Evolutionary conservation across 164 flowering plant genomes (phyloP).

Genomic region (Vitis rotundifolia): DNA sequence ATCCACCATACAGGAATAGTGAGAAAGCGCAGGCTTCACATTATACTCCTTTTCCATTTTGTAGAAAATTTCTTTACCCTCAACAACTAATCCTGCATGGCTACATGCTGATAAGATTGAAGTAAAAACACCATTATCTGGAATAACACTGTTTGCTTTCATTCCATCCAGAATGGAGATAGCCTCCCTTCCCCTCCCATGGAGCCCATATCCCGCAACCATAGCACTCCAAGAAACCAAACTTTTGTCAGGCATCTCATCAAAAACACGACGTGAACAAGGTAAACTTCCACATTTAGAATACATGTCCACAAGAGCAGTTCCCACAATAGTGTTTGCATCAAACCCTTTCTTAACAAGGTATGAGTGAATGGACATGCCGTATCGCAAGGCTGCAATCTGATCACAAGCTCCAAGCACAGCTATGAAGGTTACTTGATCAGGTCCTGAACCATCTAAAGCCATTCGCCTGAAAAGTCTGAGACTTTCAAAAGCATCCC

Average conservation of each 20-base stretch:
- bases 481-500: constrained; percentile 28
- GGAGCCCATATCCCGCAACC: constrained; percentile 41
- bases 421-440: constrained; percentile 32
- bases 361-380: constrained; percentile 28
- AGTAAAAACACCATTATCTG: constrained; percentile 45
- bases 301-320: constrained; percentile 35
- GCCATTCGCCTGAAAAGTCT: constrained; percentile 32
- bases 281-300: constrained; percentile 27
- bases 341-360: constrained; percentile 25
- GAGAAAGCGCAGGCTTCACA: constrained; percentile 33
- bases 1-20: constrained; percentile 48
- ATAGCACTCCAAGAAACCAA: constrained; percentile 54
- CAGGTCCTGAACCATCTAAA: constrained; percentile 21
- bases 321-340: constrained; percentile 30
- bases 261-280: constrained; percentile 33
- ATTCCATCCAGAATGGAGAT: constrained; percentile 29
- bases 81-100: constrained; percentile 48
- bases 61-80: constrained; percentile 37
- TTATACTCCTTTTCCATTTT: constrained; percentile 27
- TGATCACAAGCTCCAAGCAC: constrained; percentile 30
- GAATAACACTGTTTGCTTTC: constrained; percentile 27
- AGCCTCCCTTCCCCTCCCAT: constrained; percentile 47
- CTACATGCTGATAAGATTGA: constrained; percentile 55
- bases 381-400: constrained; percentile 30
- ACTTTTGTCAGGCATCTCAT: constrained; percentile 38